Evolutionary conservation across 768 basidiomycete genomes (phyloP), one percentile per base, ranked within the genome.

Genomic region (Boletus sp.): DNA sequence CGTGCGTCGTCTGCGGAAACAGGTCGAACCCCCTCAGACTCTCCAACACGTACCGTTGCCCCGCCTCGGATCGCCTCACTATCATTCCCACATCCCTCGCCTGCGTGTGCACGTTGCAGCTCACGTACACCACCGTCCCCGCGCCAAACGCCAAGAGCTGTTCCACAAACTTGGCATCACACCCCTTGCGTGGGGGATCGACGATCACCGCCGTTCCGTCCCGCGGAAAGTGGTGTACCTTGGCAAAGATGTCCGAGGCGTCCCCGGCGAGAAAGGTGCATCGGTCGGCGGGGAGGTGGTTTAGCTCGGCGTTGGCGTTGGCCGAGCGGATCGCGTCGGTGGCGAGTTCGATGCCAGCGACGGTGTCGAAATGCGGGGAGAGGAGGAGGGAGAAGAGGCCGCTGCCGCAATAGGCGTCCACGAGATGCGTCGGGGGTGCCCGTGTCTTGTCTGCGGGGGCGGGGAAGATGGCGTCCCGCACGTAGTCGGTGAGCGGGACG

Each of bases 1-100:
- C 92, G 76, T 98, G 95, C 13, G 90, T 88, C 25, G 93, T 96
- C 77, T 98, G 94, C 8, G 96, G 93, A 75, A 98, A 99, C 51
- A 99, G 67, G 75, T 98, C 96, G 60, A 97, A 92, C 34, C 93
- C 95, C 56, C 89, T 72, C 63, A 97, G 61, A 62, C 85, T 90
- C 73, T 94, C 90, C 64, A 99, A 62, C 57, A 81, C 77, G 72
- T 97, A 99, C 62, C 73, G n/a, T n/a, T n/a, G n/a, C n/a, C n/a
- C n/a, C 43, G 68, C 74, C 61, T 56, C 50, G 0, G 78, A 79
- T 66, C 81, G 71, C 21, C 60, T 53, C 41, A 85, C 33, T 34
- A 97, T 82, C 71, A 76, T 81, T 15, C 90, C 93, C 3, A 97
- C 77, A 70, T 97, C 95, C 63, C 94, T 74, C 32, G 90, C 90